These are phyloP conservation scores for Talaromyces pinophilus DNA, from an alignment of 2,329 filamentous ascomycete genomes.

Conservation along the genomic window DNA sequence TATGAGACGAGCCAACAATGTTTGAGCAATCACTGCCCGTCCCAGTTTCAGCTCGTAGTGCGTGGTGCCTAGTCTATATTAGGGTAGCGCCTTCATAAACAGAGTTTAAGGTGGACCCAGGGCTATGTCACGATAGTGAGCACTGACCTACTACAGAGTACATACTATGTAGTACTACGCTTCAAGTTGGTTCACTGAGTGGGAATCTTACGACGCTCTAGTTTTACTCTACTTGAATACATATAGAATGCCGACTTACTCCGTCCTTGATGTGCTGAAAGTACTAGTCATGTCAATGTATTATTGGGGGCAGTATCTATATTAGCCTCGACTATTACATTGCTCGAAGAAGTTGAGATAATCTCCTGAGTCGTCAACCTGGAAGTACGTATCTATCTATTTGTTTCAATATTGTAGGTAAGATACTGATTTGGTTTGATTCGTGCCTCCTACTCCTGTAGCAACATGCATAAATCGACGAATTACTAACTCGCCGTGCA, in stretches of 20 bases:
- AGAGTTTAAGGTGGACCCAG: neutral
- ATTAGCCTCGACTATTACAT: neutral
- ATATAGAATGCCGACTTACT: neutral
- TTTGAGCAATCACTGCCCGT: conserved; percentile 2
- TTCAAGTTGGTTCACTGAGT: neutral
- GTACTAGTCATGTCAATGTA: neutral
- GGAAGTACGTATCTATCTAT: neutral
- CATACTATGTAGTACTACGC: no score
- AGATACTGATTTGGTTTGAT: neutral
- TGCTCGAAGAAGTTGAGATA: neutral
- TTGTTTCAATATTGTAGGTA: neutral
- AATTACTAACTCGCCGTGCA: neutral
- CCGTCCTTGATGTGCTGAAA: neutral
- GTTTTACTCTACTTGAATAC: neutral
- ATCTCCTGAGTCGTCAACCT: neutral
- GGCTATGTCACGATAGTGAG: neutral
- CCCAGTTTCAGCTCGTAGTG: conserved; percentile 2
- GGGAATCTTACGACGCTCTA: neutral
- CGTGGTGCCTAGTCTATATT: neutral
- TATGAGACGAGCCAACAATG: neutral
- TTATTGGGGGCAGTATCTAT: neutral
- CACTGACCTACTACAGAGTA: neutral
- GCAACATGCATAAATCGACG: neutral
- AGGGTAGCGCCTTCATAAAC: neutral
- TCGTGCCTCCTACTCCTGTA: neutral